phyloP scores from a whole-genome alignment of 805 yeast species.

The Monosporozyma aquatica region DNA sequence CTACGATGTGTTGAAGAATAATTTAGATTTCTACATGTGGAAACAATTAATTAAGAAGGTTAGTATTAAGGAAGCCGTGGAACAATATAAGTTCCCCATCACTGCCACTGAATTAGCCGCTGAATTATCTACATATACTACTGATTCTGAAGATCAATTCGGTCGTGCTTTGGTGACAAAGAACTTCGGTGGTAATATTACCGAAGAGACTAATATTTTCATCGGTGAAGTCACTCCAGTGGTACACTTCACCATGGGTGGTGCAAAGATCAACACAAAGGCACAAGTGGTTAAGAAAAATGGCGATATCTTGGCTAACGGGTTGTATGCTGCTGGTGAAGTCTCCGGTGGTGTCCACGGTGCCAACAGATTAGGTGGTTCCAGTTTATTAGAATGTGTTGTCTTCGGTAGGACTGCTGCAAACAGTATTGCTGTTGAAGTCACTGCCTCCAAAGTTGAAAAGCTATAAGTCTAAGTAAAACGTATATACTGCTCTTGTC shows the following conservation, averaged over 20 bases:
- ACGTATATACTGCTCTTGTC: no score
- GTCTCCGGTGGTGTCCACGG: conserved; percentile 66
- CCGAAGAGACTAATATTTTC: conserved; percentile 29
- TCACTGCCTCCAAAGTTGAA: background rate
- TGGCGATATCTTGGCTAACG: conserved; percentile 30
- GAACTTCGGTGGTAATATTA: conserved; percentile 22
- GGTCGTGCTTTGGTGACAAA: conserved; percentile 32
- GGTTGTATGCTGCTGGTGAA: conserved; percentile 58
- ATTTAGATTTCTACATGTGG: conserved; percentile 43
- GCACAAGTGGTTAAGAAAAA: conserved; percentile 35
- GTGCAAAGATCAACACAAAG: conserved; percentile 45
- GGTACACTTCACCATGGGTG: conserved; percentile 62
- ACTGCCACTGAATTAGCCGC: conserved; percentile 17
- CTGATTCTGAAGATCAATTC: conserved; percentile 26
- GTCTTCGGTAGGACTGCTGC: conserved; percentile 52
- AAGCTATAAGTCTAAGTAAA: background rate
- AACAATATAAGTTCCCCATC: conserved; percentile 18
- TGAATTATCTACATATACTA: conserved; percentile 20
- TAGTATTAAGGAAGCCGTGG: conserved; percentile 27
- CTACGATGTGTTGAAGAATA: conserved; percentile 38
- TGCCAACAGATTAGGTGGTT: conserved; percentile 50
- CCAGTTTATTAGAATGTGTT: conserved; percentile 49
- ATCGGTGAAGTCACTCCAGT: conserved; percentile 52
- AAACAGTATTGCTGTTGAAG: conserved; percentile 15
- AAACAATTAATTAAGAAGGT: conserved; percentile 30